phyloP scores from a whole-genome alignment of 2,329 filamentous ascomycete species.

The Metarhizium rileyi region DNA sequence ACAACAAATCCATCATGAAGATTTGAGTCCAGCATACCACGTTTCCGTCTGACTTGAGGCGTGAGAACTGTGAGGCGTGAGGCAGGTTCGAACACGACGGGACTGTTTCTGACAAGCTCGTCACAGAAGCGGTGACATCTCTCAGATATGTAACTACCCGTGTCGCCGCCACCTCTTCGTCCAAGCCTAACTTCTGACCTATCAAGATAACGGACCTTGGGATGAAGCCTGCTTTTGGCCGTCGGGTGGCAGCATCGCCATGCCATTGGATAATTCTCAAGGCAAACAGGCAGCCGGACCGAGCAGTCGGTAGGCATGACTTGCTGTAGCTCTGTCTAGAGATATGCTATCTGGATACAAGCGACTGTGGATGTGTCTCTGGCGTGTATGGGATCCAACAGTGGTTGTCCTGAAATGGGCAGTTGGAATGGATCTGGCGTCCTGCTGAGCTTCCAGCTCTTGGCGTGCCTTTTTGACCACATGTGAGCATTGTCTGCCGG shows the following conservation, averaged over 20 bases:
- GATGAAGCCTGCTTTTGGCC: background rate
- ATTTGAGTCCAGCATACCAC: slow-evolving; percentile 4
- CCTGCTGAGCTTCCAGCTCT: too few species aligned
- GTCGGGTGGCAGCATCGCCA: slow-evolving; percentile 7
- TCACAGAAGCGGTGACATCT: slow-evolving; percentile 6
- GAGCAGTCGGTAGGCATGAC: slow-evolving; percentile 8
- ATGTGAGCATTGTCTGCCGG: too few species aligned
- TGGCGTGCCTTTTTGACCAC: too few species aligned
- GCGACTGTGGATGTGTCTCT: background rate
- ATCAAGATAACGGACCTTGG: slow-evolving; percentile 2
- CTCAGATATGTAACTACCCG: slow-evolving; percentile 12
- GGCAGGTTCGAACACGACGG: background rate
- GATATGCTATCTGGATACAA: background rate
- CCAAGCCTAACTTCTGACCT: slow-evolving; percentile 2
- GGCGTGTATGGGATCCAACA: background rate
- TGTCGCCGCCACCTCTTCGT: slow-evolving; percentile 10
- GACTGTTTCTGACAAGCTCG: background rate
- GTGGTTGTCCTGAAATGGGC: too few species aligned
- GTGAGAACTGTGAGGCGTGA: background rate
- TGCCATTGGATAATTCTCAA: slow-evolving; percentile 4
- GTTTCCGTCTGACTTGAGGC: too few species aligned
- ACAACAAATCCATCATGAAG: background rate
- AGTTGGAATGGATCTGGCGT: too few species aligned
- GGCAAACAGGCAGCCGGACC: slow-evolving; percentile 9
- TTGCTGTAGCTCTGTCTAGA: background rate